Evolutionary conservation across 495 filamentous ascomycete genomes (phyloP).

Genomic region (Daldinia loculata): DNA sequence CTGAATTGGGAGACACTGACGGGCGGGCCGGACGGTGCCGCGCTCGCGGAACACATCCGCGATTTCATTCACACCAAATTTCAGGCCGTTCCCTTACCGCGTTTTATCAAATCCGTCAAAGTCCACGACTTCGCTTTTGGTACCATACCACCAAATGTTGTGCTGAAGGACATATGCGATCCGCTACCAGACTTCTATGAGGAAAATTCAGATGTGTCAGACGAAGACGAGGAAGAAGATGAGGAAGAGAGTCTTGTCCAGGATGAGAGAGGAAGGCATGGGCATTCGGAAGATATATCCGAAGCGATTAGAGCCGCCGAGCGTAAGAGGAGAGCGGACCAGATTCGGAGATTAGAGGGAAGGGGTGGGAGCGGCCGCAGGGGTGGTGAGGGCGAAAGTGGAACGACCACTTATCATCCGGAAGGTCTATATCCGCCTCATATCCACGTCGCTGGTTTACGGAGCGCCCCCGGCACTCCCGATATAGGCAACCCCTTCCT

Average conservation of each 20-base stretch:
- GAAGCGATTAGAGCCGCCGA: slow-evolving; percentile 56
- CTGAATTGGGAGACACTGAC: slow-evolving; percentile 95
- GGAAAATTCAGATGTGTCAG: slow-evolving; percentile 67
- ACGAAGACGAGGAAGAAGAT: slow-evolving; percentile 52
- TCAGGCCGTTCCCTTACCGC: slow-evolving; percentile 86
- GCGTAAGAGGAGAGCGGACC: slow-evolving; percentile 52
- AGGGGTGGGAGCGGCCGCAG: slow-evolving; percentile 24
- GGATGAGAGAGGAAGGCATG: slow-evolving; percentile 17
- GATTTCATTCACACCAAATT: slow-evolving; percentile 96
- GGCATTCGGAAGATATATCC: slow-evolving; percentile 45
- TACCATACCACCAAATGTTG: slow-evolving; percentile 78
- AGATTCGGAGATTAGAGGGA: slow-evolving; percentile 37
- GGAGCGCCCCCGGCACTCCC: slow-evolving; percentile 43
- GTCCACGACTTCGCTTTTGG: slow-evolving; percentile 96
- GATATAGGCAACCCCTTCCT: slow-evolving; percentile 70
- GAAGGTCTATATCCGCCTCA: slow-evolving; percentile 48
- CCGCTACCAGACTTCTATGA: slow-evolving; percentile 97
- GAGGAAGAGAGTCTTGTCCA: slow-evolving; percentile 43
- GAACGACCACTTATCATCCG: slow-evolving; percentile 28
- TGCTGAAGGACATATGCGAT: slow-evolving; percentile 96
- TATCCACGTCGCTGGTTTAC: slow-evolving; percentile 46
- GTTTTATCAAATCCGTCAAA: slow-evolving; percentile 95
- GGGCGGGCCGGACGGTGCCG: slow-evolving; percentile 83
- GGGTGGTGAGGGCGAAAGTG: slow-evolving; percentile 21
- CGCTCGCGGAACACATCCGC: slow-evolving; percentile 83